Base-by-base conservation (phyloP, 768 basidiomycete genomes). In the Kondoa subrosea region DNA sequence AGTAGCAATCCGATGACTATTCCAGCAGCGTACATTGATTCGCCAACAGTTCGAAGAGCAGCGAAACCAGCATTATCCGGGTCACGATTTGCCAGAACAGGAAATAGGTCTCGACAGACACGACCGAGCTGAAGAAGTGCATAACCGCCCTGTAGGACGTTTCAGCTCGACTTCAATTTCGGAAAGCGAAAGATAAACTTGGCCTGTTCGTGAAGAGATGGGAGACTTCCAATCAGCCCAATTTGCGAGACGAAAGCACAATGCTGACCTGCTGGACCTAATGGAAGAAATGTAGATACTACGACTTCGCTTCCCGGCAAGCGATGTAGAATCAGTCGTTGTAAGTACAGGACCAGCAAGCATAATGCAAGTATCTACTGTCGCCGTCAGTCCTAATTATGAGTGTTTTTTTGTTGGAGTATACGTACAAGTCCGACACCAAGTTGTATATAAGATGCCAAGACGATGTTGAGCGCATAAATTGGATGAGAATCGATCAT, bases 301-400 rank as follows among this genome's bases (percentile, higher is more conserved):
- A 75, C 67, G 2, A 73, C 72, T 30, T 75, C 74, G 3, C 69
- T 33, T 25, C 69, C 69, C 1, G 74, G 74, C 0, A 75, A 57
- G 17, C 73, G 71, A 56, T 73, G 71, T 32, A 75, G 31, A 15
- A 71, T 58, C 1, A 75, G 63, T 12, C 74, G 64, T 32, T 75
- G 72, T 26, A 75, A 64, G 63, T 75, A 72, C 27, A 73, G 62
- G 8, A 69, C 67, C 62, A 75, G 69, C 33, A 75, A 66, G 1
- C 66, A 68, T 16, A 33, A 56, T 1, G 74, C 74, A 16, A 72
- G 67, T n/a, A 70, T 60, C 30, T 57, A 65, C 21, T n/a, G n/a
- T 50, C 40, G 21, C 8, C 40, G 40, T 8, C 8, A 21, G 40
- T 50, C 40, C 40, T n/a, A n/a, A n/a, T n/a, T n/a, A n/a, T n/a